phyloP scores from a whole-genome alignment of 768 basidiomycete genomes.

The Russula dissimulans region DNA sequence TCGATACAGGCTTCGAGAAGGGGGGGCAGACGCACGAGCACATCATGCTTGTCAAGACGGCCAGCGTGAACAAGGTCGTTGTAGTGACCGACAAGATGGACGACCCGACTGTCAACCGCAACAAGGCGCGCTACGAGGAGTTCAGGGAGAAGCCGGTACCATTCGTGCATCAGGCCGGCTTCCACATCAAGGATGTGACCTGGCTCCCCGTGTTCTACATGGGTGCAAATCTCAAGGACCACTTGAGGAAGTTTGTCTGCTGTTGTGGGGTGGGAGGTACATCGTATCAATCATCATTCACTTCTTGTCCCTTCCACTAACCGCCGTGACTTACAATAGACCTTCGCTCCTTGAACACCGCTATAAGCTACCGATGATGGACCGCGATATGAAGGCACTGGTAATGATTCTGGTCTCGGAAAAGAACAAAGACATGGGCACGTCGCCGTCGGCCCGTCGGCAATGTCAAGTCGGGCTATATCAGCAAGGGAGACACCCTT shows the following conservation, averaged over 20 bases:
- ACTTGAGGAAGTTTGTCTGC: conserved; percentile 52
- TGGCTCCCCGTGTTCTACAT: conserved; percentile 94
- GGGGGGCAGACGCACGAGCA: conserved; percentile 98
- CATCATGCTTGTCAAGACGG: conserved; percentile 97
- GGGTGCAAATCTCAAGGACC: conserved; percentile 87
- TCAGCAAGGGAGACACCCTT: conserved; percentile 79
- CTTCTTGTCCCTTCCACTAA: not conserved
- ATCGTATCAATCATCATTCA: conserved; percentile 27
- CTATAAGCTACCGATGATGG: conserved; percentile 87
- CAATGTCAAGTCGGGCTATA: conserved; percentile 89
- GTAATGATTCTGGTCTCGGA: conserved; percentile 97
- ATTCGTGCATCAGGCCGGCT: conserved; percentile 82
- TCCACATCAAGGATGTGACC: conserved; percentile 85
- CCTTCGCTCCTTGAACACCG: conserved; percentile 77
- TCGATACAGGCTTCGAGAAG: conserved; percentile 97
- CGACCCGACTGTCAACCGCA: conserved; percentile 88
- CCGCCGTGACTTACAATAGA: conserved; percentile 39
- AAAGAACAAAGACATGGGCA: conserved; percentile 99
- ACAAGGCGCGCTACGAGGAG: conserved; percentile 76
- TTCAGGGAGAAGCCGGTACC: conserved; percentile 87
- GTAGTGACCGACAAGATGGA: conserved; percentile 98
- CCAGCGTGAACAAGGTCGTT: conserved; percentile 84
- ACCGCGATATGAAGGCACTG: conserved; percentile 83
- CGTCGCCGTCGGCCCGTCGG: conserved; percentile 96
- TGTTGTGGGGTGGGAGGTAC: conserved; percentile 78